phyloP scores from a whole-genome alignment of 352 stramenopile species.

The Pythium biforme region DNA sequence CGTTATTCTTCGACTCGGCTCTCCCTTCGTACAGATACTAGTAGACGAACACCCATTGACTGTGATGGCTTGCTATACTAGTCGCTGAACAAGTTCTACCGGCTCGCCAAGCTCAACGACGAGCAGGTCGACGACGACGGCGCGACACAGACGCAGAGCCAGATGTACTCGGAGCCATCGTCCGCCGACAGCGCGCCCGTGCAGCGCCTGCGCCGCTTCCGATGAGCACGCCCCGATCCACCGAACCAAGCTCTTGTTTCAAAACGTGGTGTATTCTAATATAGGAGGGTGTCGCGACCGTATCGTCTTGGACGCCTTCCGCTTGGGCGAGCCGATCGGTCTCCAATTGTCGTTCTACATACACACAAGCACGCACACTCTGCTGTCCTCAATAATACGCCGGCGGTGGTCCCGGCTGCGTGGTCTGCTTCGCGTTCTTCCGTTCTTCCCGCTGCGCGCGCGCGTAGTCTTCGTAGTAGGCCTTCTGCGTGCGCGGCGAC shows the following conservation, averaged over 20 bases:
- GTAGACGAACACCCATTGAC: too few relatives aligned
- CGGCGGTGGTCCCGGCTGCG: slow-evolving; percentile 4
- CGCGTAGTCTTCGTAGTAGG: slow-evolving; percentile 30
- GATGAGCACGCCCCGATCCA: slow-evolving; percentile 22
- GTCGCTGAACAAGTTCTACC: slow-evolving; percentile 82
- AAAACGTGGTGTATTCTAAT: slow-evolving; percentile 6
- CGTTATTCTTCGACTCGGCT: slow-evolving; percentile 8
- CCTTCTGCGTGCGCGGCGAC: slow-evolving; percentile 40
- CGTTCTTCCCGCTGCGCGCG: slow-evolving; percentile 10
- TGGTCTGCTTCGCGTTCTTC: not conserved
- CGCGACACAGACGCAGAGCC: slow-evolving; percentile 31
- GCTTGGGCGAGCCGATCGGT: not conserved
- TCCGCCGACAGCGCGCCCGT: slow-evolving; percentile 32
- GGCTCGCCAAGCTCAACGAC: slow-evolving; percentile 55
- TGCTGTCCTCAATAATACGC: slow-evolving; percentile 18
- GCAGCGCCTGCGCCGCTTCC: slow-evolving; percentile 55
- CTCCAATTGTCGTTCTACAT: not conserved
- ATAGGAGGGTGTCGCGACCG: slow-evolving; percentile 7
- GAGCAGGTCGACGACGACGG: slow-evolving; percentile 23
- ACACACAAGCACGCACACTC: not conserved
- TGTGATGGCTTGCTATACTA: slow-evolving; percentile 17
- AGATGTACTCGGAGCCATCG: slow-evolving; percentile 26
- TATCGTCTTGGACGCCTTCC: slow-evolving; percentile 12
- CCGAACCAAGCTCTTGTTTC: too few relatives aligned
- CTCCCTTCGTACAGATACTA: too few relatives aligned